A percentile compares a stretch with the other conserved stretches of the same genome.
phyloP scores from a whole-genome alignment of 2,329 filamentous ascomycete genomes.

The Sporothrix schenckii region DNA sequence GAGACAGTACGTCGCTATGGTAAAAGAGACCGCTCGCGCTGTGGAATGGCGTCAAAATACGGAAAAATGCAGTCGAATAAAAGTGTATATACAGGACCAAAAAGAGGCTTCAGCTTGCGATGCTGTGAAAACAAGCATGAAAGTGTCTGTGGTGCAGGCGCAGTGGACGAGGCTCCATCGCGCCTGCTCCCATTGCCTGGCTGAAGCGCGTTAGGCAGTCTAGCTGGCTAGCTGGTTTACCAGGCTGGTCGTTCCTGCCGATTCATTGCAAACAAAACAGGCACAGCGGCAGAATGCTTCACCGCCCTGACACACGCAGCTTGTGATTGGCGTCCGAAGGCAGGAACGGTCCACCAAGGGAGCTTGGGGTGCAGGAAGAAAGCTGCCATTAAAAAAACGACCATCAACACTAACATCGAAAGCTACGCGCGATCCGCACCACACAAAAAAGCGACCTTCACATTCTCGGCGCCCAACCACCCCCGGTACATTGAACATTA shows the following conservation, averaged over 20 bases:
- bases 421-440: constrained; percentile 24
- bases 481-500: constrained; percentile 3
- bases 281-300: constrained; percentile 32
- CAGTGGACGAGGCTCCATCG: constrained; percentile 7
- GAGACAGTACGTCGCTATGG: not conserved
- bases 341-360: constrained; percentile 27
- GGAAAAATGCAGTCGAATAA: constrained; percentile 13
- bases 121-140: not conserved
- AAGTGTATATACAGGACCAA: constrained; percentile 17
- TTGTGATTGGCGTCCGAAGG: constrained; percentile 29
- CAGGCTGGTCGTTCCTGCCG: constrained; percentile 27
- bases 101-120: constrained; percentile 13
- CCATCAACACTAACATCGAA: constrained; percentile 29
- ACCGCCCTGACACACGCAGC: constrained; percentile 30
- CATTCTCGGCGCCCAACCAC: constrained; percentile 7
- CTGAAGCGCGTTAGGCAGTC: not conserved
- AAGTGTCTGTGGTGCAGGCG: not conserved
- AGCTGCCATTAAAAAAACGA: constrained; percentile 32
- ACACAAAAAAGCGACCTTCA: constrained; percentile 16
- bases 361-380: constrained; percentile 31
- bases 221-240: too few relatives aligned
- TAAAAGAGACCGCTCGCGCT: not conserved
- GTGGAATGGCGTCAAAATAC: not conserved
- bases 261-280: constrained; percentile 27
- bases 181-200: constrained; percentile 30